Conservation (phyloP, 129 eudicot species). For the Flaveria ramosissima region DNA sequence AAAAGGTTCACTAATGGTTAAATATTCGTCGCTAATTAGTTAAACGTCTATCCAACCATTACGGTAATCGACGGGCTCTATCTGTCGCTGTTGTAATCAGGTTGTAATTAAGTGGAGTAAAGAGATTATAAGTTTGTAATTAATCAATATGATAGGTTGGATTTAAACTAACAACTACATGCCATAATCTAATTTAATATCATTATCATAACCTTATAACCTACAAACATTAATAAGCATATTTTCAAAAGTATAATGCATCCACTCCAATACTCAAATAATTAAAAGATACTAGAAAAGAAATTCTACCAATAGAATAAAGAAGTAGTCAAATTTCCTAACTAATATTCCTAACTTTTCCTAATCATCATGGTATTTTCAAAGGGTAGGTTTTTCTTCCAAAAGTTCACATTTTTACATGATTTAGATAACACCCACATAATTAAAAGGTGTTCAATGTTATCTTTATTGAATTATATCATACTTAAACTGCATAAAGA, state of each 20-base stretch:
- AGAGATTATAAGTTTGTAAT: background rate
- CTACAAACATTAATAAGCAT: background rate
- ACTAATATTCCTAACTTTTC: constrained; percentile 35
- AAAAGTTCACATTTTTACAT: constrained; percentile 19
- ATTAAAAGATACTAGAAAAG: constrained; percentile 5
- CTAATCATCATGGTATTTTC: constrained; percentile 28
- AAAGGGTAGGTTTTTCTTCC: constrained; percentile 22
- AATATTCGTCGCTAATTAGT: no score
- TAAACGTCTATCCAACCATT: no score
- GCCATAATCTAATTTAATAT: background rate
- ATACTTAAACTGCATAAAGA: constrained; percentile 18
- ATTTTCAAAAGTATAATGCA: background rate
- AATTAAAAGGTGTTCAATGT: background rate
- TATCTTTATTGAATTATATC: background rate
- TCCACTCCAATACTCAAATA: constrained; percentile 2
- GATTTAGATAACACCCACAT: background rate
- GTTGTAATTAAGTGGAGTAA: background rate
- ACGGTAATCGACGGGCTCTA: no score
- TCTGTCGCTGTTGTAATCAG: background rate
- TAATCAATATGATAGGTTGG: background rate
- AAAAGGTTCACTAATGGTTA: no score
- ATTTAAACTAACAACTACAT: background rate
- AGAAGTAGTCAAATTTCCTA: constrained; percentile 26
- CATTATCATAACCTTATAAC: background rate
- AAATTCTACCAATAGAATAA: constrained; percentile 30